Conservation (phyloP, 495 filamentous ascomycete genomes). For the Aspergillus indologenus region DNA sequence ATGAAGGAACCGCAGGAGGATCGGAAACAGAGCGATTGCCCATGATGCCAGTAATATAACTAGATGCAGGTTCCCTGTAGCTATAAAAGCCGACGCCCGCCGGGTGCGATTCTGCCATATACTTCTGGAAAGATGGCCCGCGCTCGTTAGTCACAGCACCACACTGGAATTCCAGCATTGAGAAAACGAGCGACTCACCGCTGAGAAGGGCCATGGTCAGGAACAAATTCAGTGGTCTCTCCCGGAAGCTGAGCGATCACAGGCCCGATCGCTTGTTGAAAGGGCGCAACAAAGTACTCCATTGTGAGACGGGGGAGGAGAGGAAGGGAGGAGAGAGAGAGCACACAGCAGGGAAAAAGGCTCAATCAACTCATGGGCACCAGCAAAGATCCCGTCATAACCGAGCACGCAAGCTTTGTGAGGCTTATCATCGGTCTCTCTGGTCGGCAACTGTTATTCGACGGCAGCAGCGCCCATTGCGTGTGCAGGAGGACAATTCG, state of each 20-base stretch:
- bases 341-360: background rate
- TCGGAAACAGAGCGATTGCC: constrained; percentile 9
- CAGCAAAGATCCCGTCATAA: background rate
- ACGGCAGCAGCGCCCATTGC: background rate
- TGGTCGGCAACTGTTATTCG: background rate
- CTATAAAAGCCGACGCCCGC: constrained; percentile 17
- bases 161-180: background rate
- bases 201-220: constrained; percentile 7
- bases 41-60: constrained; percentile 12
- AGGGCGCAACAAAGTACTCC: constrained; percentile 2
- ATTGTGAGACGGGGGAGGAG: constrained; percentile 2
- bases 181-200: constrained; percentile 11
- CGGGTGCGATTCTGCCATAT: constrained; percentile 22
- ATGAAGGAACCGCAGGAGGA: constrained; percentile 7
- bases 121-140: background rate
- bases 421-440: background rate
- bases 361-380: background rate
- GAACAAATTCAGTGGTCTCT: background rate
- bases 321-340: background rate
- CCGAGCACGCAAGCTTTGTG: background rate
- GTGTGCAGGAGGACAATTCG: background rate
- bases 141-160: background rate
- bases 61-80: constrained; percentile 20
- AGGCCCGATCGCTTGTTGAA: constrained; percentile 11
- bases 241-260: background rate